phyloP scores from a whole-genome alignment of 1,284 basidiomycete species.

The Boletus smithii region DNA sequence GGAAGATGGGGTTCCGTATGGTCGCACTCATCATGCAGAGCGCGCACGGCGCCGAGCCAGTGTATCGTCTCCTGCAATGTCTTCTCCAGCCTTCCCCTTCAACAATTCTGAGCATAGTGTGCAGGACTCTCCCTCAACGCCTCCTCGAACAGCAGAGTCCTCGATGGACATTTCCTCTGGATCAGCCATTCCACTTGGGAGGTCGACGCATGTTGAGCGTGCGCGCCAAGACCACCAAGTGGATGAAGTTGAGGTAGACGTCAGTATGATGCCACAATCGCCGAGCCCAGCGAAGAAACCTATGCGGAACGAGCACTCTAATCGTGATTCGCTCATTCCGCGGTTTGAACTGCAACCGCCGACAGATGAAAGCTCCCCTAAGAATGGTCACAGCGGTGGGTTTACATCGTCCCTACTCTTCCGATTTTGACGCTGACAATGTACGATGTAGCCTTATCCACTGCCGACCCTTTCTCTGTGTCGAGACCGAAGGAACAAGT shows the following conservation, averaged over 20 bases:
- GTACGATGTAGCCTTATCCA: conserved; percentile 11
- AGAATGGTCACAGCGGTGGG: conserved; percentile 17
- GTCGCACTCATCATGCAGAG: conserved; percentile 64
- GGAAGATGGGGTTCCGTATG: conserved; percentile 65
- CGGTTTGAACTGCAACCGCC: conserved; percentile 35
- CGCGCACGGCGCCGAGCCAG: conserved; percentile 36
- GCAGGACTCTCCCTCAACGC: conserved; percentile 22
- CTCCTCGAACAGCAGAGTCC: conserved; percentile 18
- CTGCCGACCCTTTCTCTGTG: conserved; percentile 25
- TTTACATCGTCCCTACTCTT: neutral
- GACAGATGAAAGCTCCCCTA: conserved; percentile 24
- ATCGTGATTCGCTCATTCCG: conserved; percentile 40
- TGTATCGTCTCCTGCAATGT: conserved; percentile 28
- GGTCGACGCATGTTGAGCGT: conserved; percentile 49
- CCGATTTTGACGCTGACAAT: neutral
- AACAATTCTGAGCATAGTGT: conserved; percentile 4
- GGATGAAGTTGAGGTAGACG: conserved; percentile 43
- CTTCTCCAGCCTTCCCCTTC: conserved; percentile 21
- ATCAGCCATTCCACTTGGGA: conserved; percentile 43
- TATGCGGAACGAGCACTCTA: conserved; percentile 14
- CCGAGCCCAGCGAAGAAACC: conserved; percentile 53
- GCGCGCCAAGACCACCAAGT: conserved; percentile 36
- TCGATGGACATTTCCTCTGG: conserved; percentile 22
- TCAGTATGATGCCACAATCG: conserved; percentile 55
- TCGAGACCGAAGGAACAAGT: conserved; percentile 31